phyloP scores from a whole-genome alignment of 192 early-diverging fungal genomes.

The Coemansia nantahalensis region DNA sequence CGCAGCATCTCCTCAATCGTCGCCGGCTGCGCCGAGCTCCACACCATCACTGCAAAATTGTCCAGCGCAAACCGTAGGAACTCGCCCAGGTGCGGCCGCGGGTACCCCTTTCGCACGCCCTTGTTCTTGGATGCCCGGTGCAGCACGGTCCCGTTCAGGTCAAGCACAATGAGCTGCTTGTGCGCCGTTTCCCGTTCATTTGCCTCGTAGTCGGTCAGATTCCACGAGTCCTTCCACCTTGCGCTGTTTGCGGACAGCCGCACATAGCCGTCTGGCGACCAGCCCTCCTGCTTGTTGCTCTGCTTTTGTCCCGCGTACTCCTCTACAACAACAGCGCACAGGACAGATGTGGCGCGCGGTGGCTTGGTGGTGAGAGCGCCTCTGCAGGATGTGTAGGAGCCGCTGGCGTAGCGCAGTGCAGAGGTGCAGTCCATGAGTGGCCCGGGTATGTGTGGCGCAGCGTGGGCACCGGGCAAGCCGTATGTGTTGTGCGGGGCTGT shows the following conservation, averaged over 20 bases:
- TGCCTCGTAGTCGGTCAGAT: conserved; percentile 7
- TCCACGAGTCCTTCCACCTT: conserved; percentile 23
- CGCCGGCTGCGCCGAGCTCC: conserved; percentile 62
- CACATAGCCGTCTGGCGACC: background rate
- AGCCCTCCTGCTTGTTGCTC: background rate
- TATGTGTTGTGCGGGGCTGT: too few species aligned
- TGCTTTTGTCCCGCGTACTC: background rate
- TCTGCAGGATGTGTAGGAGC: too few species aligned
- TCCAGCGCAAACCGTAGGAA: conserved; percentile 60
- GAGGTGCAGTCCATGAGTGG: too few species aligned
- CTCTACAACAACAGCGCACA: too few species aligned
- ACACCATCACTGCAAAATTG: conserved; percentile 69
- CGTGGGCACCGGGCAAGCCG: too few species aligned
- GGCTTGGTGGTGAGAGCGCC: too few species aligned
- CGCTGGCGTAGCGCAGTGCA: too few species aligned
- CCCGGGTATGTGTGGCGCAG: too few species aligned
- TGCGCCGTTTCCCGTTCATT: conserved; percentile 29
- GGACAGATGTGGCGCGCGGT: too few species aligned
- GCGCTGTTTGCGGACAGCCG: conserved; percentile 1
- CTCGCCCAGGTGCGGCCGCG: conserved; percentile 53
- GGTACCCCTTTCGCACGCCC: conserved; percentile 9
- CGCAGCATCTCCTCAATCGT: conserved; percentile 61
- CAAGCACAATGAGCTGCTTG: conserved; percentile 61
- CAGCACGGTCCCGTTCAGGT: conserved; percentile 70
- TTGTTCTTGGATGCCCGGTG: conserved; percentile 24